Percentiles rank a stretch among this genome's conserved stretches.
Evolutionary conservation across 306 rosid genomes (phyloP).

Genomic region (Spatholobus suberectus): DNA sequence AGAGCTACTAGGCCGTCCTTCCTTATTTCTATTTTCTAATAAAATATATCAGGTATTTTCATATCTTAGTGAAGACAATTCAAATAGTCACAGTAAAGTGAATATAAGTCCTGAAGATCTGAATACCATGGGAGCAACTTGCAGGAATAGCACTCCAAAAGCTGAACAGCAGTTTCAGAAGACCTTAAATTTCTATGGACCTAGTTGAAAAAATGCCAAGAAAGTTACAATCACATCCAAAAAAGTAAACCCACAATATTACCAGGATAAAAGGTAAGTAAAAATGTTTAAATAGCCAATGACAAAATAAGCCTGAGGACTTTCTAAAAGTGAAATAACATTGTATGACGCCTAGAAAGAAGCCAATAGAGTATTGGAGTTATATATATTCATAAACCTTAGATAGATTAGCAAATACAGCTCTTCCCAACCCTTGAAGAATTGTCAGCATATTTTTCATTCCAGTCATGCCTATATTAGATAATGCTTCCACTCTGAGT

Average conservation of each 20-base stretch:
- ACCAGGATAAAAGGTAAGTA: conserved; percentile 1
- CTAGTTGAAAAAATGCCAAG: conserved; percentile 54
- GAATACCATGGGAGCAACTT: conserved; percentile 85
- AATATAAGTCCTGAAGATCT: conserved; percentile 30
- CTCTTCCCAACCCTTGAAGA: conserved; percentile 73
- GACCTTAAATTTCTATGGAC: conserved; percentile 57
- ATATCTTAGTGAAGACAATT: conserved; percentile 11
- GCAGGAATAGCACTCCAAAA: conserved; percentile 80
- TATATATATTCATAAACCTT: conserved; percentile 59
- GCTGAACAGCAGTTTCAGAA: conserved; percentile 58
- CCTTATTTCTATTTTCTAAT: conserved; percentile 32
- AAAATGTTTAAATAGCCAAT: conserved; percentile 26
- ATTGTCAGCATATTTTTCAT: conserved; percentile 68
- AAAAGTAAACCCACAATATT: conserved; percentile 5
- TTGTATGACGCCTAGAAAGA: conserved; percentile 36
- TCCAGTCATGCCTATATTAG: conserved; percentile 75
- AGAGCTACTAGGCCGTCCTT: not conserved
- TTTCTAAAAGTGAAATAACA: conserved; percentile 33
- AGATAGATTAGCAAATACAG: conserved; percentile 60
- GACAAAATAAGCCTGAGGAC: not conserved
- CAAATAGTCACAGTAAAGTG: conserved; percentile 29
- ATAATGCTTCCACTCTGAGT: conserved; percentile 74
- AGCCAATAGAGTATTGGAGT: conserved; percentile 33
- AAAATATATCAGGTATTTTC: conserved; percentile 27
- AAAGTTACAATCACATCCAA: conserved; percentile 37